A percentile compares a stretch with the other conserved stretches of the same genome.
Evolutionary conservation across 495 filamentous ascomycete species (phyloP).

Genomic region (Penicillium desertorum): DNA sequence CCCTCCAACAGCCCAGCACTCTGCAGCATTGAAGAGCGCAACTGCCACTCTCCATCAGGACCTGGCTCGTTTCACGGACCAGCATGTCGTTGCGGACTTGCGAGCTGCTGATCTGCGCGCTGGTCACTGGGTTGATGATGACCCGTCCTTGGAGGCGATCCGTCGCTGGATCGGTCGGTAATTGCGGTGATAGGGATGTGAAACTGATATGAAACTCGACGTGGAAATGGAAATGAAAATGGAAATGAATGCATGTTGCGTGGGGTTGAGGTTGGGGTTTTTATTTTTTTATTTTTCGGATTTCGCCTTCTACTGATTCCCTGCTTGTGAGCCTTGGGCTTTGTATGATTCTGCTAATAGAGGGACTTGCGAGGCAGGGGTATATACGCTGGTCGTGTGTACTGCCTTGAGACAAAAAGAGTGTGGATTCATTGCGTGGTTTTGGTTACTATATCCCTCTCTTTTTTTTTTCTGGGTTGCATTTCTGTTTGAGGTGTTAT

Average conservation of each 20-base stretch:
- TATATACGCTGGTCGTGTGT: conserved; percentile 26
- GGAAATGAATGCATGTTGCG: conserved; percentile 5
- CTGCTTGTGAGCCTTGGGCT: not conserved
- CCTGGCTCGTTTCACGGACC: conserved; percentile 64
- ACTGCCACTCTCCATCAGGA: conserved; percentile 61
- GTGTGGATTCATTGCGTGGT: conserved; percentile 14
- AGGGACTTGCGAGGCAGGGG: conserved; percentile 10
- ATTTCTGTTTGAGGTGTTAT: conserved; percentile 9
- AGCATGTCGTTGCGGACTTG: conserved; percentile 63
- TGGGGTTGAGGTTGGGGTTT: not conserved
- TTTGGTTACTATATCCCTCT: conserved; percentile 29
- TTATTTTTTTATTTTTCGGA: not conserved
- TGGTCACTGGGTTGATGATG: conserved; percentile 73
- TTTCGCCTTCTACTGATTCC: not conserved
- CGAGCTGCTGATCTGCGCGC: conserved; percentile 61
- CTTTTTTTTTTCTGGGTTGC: conserved; percentile 14
- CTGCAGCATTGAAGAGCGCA: conserved; percentile 55
- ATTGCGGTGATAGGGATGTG: conserved; percentile 29
- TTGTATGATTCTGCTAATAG: conserved; percentile 15
- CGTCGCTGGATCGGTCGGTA: conserved; percentile 43
- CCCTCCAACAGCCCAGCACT: conserved; percentile 57
- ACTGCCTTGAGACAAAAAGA: conserved; percentile 12
- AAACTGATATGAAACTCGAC: not conserved
- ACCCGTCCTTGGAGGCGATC: conserved; percentile 54
- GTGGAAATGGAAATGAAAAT: not conserved